A percentile compares a stretch with the other conserved stretches of the same genome.
phyloP scores from a whole-genome alignment of 148 eudicot species.

The Silene latifolia region DNA sequence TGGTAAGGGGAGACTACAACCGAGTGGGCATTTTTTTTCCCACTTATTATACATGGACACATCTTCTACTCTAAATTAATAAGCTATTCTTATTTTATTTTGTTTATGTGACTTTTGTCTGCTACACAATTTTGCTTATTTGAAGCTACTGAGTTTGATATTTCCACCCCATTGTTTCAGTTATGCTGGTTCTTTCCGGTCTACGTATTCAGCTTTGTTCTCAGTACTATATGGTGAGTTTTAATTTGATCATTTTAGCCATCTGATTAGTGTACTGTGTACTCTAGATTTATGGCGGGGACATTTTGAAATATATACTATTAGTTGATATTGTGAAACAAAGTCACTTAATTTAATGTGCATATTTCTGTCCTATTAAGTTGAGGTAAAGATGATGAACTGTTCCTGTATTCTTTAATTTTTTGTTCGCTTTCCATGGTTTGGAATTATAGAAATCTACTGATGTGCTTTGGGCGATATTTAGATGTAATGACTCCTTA shows the following conservation, averaged over 20 bases:
- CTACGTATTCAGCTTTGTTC: slow-evolving; percentile 80
- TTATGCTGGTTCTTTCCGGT: slow-evolving; percentile 89
- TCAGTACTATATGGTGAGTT: slow-evolving; percentile 79
- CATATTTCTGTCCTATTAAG: too few relatives aligned
- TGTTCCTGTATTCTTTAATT: too few relatives aligned
- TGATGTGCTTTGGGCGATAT: neutral
- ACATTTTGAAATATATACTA: neutral
- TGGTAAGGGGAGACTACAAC: neutral
- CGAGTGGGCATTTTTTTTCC: neutral
- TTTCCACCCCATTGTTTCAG: slow-evolving; percentile 40
- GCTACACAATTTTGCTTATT: neutral
- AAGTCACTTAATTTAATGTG: too few relatives aligned
- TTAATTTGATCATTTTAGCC: neutral
- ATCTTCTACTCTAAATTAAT: neutral
- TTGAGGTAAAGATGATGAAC: too few relatives aligned
- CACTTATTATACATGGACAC: neutral
- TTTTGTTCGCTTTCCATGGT: too few relatives aligned
- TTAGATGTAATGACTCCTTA: neutral
- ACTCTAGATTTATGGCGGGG: neutral
- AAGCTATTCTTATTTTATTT: slow-evolving; percentile 1
- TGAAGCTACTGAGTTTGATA: neutral
- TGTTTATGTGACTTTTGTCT: neutral
- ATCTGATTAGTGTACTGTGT: neutral
- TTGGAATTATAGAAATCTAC: too few relatives aligned
- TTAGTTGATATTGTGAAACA: too few relatives aligned